phyloP scores from a whole-genome alignment of 2,329 filamentous ascomycete species.

The Xylariomycetidae sp. region DNA sequence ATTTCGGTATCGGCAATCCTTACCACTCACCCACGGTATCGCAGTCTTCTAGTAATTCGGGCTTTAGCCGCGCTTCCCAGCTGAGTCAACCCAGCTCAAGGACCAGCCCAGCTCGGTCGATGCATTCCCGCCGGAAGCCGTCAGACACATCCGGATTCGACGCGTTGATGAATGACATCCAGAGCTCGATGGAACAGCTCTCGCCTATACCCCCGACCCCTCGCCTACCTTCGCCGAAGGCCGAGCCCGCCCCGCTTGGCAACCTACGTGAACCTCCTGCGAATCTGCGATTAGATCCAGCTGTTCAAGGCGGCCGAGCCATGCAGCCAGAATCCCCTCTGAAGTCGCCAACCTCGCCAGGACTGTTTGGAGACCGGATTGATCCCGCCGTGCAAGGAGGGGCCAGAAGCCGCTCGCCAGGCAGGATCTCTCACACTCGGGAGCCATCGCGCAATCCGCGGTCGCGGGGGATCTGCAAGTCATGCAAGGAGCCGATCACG shows the following conservation, averaged over 20 bases:
- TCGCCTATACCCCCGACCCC: conserved; percentile 25
- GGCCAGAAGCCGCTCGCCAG: conserved; percentile 19
- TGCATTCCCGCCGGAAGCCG: conserved; percentile 29
- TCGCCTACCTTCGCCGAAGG: conserved; percentile 9
- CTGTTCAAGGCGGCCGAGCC: conserved; percentile 14
- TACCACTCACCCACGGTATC: conserved; percentile 61
- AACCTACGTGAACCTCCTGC: conserved; percentile 12
- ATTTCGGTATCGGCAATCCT: conserved; percentile 56
- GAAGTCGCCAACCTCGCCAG: conserved; percentile 14
- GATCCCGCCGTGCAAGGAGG: conserved; percentile 18
- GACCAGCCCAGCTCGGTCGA: conserved; percentile 48
- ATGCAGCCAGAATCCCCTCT: conserved; percentile 14
- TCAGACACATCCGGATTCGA: conserved; percentile 40
- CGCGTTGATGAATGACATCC: conserved; percentile 47
- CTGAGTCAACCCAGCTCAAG: conserved; percentile 55
- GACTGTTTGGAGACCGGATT: conserved; percentile 12
- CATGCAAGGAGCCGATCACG: conserved; percentile 70
- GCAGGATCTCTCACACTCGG: conserved; percentile 30
- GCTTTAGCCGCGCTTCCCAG: conserved; percentile 43
- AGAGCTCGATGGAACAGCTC: conserved; percentile 41
- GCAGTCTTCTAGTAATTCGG: conserved; percentile 58
- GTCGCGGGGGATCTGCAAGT: conserved; percentile 73
- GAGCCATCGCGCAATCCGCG: conserved; percentile 31
- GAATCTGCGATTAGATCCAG: conserved; percentile 26
- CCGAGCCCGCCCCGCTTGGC: conserved; percentile 2